Evolutionary conservation across 306 rosid species (phyloP), one percentile per base, ranked within the genome.

Genomic region (Cicer pinnatifidum): DNA sequence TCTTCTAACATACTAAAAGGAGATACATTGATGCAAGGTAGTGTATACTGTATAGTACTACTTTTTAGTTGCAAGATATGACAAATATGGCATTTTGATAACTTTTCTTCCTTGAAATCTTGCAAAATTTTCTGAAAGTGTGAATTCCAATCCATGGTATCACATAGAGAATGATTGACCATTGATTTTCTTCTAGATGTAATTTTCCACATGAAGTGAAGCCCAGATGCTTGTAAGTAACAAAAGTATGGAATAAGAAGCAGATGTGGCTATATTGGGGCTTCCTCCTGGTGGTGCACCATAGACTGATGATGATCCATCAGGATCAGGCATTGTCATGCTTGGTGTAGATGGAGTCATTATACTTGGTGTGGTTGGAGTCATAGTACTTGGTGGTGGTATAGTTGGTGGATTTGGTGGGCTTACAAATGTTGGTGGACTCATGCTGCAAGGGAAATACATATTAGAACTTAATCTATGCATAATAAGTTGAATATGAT

Each of bases 261-360:
- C 57, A 46, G 94, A 80, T 80, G 81, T 81, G 52, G 93, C 93
- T 57, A 77, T 70, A 80, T 82, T 95, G 56, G 97, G 96, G 73
- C 87, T 88, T 40, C 70, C 92, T 69, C 88, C 50, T 74, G 99
- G 97, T 47, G 75, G 87, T 58, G 88, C 59, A 60, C 96, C 96
- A 79, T 79, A 90, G 51, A 85, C 74, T 20, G 97, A 70, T 46
- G 95, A 68, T 59, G 95, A 65, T 85, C 89, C 98, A 45, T 87
- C 80, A 1, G 97, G 96, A 28, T 86, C 81, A 3, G 98, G 97
- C 43, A 89, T 86, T 38, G 80, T 63, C 67, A 62, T 69, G 70
- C 83, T 38, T 1, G 97, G 96, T 64, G 86, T 54, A 4, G 66
- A 12, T 54, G 83, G 78, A 3, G 76, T 77, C 69, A 80, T 74